Percentiles rank a stretch among this genome's conserved stretches.
Evolutionary conservation across 768 basidiomycete genomes (phyloP).

Genomic region (Collybia sp.): DNA sequence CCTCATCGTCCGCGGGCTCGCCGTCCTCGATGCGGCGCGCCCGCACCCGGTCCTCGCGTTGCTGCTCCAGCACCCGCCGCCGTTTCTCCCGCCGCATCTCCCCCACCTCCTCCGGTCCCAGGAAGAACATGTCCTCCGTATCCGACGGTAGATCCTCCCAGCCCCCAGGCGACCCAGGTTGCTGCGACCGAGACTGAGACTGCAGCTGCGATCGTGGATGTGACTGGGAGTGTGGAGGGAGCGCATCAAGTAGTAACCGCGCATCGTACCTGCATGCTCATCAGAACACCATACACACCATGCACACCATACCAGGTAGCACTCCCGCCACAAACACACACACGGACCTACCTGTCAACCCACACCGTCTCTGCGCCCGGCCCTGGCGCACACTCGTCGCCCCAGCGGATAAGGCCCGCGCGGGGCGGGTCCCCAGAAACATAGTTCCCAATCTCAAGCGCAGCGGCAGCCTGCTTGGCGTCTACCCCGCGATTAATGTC

Average conservation of each 20-base stretch:
- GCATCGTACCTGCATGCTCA: constrained; percentile 64
- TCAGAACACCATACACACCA: constrained; percentile 12
- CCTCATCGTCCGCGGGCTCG: constrained; percentile 1
- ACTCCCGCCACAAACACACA: constrained; percentile 10
- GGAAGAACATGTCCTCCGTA: constrained; percentile 80
- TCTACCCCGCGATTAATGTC: constrained; percentile 55
- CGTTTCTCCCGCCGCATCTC: constrained; percentile 69
- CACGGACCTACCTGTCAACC: constrained; percentile 82
- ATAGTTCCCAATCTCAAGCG: constrained; percentile 27
- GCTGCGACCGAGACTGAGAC: too few species aligned
- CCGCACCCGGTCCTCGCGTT: constrained; percentile 61
- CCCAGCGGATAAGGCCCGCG: constrained; percentile 29
- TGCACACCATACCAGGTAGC: background rate
- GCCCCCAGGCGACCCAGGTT: constrained; percentile 46
- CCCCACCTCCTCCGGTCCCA: constrained; percentile 60
- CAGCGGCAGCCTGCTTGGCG: constrained; percentile 30
- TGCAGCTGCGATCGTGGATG: background rate
- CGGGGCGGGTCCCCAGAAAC: constrained; percentile 5
- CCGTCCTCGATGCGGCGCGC: constrained; percentile 46
- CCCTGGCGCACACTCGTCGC: constrained; percentile 6
- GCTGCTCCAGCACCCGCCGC: constrained; percentile 50
- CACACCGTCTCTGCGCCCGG: constrained; percentile 39
- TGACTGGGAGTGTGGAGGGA: constrained; percentile 19
- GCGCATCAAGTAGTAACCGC: constrained; percentile 63
- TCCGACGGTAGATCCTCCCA: constrained; percentile 89